A percentile compares a stretch with the other conserved stretches of the same genome.
Evolutionary conservation across 148 eudicot genomes (phyloP).

Genomic region (Rhododendron mucronatum): DNA sequence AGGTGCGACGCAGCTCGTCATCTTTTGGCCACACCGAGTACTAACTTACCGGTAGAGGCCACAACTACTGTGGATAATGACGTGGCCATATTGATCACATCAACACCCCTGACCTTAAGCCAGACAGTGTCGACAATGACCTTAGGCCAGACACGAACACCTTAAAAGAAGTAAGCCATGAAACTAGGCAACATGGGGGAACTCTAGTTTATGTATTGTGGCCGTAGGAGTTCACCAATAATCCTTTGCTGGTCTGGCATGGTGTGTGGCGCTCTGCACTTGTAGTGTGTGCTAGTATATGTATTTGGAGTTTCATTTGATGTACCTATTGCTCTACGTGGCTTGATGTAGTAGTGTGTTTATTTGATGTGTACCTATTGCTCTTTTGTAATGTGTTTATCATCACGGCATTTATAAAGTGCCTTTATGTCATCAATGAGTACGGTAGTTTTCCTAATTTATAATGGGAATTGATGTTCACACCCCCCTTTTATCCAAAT

Average conservation of each 20-base stretch:
- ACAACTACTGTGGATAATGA: too few relatives aligned
- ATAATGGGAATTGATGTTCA: too few relatives aligned
- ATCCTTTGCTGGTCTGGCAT: background rate
- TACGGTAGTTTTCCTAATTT: background rate
- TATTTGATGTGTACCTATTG: background rate
- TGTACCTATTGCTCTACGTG: background rate
- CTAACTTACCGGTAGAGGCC: too few relatives aligned
- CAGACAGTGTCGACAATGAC: too few relatives aligned
- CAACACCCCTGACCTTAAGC: too few relatives aligned
- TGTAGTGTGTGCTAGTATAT: background rate
- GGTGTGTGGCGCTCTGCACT: background rate
- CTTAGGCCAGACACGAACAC: background rate
- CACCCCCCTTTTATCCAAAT: too few relatives aligned
- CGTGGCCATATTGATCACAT: too few relatives aligned
- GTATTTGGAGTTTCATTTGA: background rate
- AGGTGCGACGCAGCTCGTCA: constrained; percentile 2
- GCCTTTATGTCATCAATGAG: background rate
- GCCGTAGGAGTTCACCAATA: background rate
- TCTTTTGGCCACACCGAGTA: background rate
- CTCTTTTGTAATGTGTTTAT: background rate
- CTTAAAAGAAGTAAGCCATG: background rate
- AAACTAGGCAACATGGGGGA: background rate
- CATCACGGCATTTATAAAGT: background rate
- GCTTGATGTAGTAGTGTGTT: background rate
- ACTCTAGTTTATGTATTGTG: background rate